Percentiles rank a stretch among this genome's conserved stretches.
Conservation (phyloP, 2,329 filamentous ascomycete species). For the Chaetomiaceae sp. region DNA sequence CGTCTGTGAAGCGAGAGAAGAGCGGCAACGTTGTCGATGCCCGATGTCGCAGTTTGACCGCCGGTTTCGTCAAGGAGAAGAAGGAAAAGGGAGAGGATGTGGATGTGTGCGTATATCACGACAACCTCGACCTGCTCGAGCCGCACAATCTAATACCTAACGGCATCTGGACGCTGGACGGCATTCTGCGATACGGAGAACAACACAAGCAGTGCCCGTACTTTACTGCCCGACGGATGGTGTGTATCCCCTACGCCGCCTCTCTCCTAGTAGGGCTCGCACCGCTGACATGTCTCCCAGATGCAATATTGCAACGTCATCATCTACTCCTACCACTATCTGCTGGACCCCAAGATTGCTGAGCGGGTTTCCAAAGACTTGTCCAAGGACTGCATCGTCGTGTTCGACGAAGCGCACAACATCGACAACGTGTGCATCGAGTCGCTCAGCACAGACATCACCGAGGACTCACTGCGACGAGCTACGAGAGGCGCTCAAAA, state of each 20-base stretch:
- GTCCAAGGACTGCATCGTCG: slow-evolving; percentile 96
- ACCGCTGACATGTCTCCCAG: slow-evolving; percentile 34
- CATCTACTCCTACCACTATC: slow-evolving; percentile 98
- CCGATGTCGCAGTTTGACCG: slow-evolving; percentile 90
- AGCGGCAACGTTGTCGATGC: slow-evolving; percentile 91
- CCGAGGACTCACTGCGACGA: slow-evolving; percentile 86
- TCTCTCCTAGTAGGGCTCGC: background rate
- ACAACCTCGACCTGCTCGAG: slow-evolving; percentile 92
- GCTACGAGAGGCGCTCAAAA: slow-evolving; percentile 87
- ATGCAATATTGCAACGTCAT: slow-evolving; percentile 99
- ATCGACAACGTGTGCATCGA: slow-evolving; percentile 99
- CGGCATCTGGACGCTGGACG: slow-evolving; percentile 93
- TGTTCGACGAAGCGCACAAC: slow-evolving; percentile 98
- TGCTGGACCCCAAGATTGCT: slow-evolving; percentile 95
- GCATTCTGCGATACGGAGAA: slow-evolving; percentile 82
- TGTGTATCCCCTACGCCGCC: slow-evolving; percentile 34
- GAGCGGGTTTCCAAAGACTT: slow-evolving; percentile 92
- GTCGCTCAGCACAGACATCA: slow-evolving; percentile 91
- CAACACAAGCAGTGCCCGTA: slow-evolving; percentile 96
- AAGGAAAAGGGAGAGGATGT: slow-evolving; percentile 93
- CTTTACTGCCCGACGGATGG: slow-evolving; percentile 92
- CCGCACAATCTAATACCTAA: slow-evolving; percentile 91
- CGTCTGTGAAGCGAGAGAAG: slow-evolving; percentile 92
- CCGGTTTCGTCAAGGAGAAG: slow-evolving; percentile 95
- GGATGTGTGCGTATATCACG: slow-evolving; percentile 91